Conservation (phyloP, 495 filamentous ascomycete genomes). For the Endocarpon pusillum region DNA sequence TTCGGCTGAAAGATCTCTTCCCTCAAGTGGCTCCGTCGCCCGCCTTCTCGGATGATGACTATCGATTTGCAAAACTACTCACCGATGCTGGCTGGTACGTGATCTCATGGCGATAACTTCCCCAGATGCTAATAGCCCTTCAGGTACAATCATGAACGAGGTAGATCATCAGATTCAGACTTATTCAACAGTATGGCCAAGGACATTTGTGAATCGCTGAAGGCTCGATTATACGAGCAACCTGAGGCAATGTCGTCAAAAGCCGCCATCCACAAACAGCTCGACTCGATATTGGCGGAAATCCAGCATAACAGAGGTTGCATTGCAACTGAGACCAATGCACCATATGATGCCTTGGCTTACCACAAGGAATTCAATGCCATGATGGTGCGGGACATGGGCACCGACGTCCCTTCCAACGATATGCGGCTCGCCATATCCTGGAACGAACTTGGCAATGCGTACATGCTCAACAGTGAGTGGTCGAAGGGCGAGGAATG, state of each 20-base stretch:
- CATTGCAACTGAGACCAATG: conserved; percentile 1
- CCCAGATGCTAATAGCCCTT: no score
- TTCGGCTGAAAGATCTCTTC: conserved; percentile 2
- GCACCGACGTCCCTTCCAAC: background rate
- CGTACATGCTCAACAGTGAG: conserved; percentile 2
- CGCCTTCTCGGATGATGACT: background rate
- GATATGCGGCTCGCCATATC: conserved; percentile 6
- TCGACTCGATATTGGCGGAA: conserved; percentile 1
- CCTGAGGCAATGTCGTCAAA: background rate
- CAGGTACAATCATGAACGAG: conserved; percentile 4
- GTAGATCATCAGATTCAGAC: conserved; percentile 2
- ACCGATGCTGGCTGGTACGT: conserved; percentile 5
- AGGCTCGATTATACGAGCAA: conserved; percentile 1
- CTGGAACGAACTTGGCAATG: conserved; percentile 3
- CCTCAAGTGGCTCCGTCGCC: background rate
- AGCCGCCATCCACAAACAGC: background rate
- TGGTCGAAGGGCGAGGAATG: conserved; percentile 1
- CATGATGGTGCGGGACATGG: background rate
- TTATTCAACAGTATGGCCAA: conserved; percentile 1
- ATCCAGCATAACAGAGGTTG: conserved; percentile 2
- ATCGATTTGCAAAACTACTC: conserved; percentile 4
- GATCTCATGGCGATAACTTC: no score
- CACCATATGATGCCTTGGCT: background rate
- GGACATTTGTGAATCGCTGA: conserved; percentile 1
- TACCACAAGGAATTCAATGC: conserved; percentile 2